These are phyloP conservation scores for Corymbia citriodora DNA, from an alignment of 441 rosid genomes.

Conservation along the genomic window DNA sequence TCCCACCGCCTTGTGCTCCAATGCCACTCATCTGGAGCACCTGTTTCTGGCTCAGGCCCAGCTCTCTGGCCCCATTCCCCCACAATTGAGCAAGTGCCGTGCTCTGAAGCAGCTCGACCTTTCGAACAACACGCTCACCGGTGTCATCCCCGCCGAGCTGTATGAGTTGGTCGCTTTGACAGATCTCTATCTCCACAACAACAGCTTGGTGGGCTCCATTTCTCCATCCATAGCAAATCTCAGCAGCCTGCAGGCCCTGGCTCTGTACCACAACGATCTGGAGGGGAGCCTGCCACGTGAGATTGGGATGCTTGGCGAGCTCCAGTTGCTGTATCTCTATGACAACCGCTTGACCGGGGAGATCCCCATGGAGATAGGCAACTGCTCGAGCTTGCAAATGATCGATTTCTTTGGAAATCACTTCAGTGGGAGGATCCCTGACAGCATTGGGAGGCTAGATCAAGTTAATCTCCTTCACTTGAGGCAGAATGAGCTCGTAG, in stretches of 20 bases:
- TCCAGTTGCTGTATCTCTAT: conserved; percentile 60
- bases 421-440: conserved; percentile 61
- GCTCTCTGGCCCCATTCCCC: conserved; percentile 62
- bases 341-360: conserved; percentile 62
- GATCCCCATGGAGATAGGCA: conserved; percentile 77
- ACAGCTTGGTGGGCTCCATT: conserved; percentile 64
- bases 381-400: conserved; percentile 69
- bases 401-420: conserved; percentile 69
- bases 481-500: conserved; percentile 73
- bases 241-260: conserved; percentile 51
- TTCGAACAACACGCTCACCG: conserved; percentile 62
- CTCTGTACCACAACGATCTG: conserved; percentile 67
- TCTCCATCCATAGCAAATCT: conserved; percentile 61
- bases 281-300: conserved; percentile 58
- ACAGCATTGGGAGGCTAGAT: conserved; percentile 47
- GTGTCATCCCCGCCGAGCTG: conserved; percentile 55
- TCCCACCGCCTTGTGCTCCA: conserved; percentile 43
- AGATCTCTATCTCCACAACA: conserved; percentile 75
- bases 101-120: conserved; percentile 67
- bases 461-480: conserved; percentile 53
- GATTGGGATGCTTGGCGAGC: conserved; percentile 43
- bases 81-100: conserved; percentile 40
- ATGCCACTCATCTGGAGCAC: conserved; percentile 39
- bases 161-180: conserved; percentile 40
- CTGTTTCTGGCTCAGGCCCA: conserved; percentile 44